Base-by-base conservation (phyloP, 2,329 filamentous ascomycete species). In the Penicillium sp. region DNA sequence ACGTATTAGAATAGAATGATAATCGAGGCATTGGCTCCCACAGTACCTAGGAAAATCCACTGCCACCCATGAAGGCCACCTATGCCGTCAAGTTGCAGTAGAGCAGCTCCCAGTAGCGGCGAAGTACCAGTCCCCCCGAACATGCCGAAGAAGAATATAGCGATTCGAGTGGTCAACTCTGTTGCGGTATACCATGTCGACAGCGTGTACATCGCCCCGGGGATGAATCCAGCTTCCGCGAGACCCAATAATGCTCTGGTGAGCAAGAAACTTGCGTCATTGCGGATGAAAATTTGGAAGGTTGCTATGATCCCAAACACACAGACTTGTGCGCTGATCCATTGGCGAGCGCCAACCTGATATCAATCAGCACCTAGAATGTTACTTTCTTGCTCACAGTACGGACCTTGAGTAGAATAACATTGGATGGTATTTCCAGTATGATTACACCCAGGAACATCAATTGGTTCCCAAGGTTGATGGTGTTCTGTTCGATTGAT, bases 391-490 rank as follows among this genome's bases (percentile, higher is more conserved):
- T 14, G 2, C 10, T 7, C 22, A 2, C 16, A 12, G 22, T 25
- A 22, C 22, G 25, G 48, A 61, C 60, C 42, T 44, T 53, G 41
- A 65, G 61, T 3, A 66, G 46, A 1, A 65, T 27, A 19, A 43
- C 27, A 10, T 43, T 43, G 25, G 19, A 43, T 16, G 41, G 41
- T 43, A 43, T 43, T 1, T 43, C 41, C 4, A 43, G 27, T 3
- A 43, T n/a, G 7, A 43, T 22, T 3, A 43, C 27, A 3, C 41
- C 41, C 31, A 43, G 18, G 2, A 43, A 43, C 30, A 43, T 43
- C 7, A 43, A 31, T 14, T 43, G 41, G n/a, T 43, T 43, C 3
- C 41, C 41, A 4, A 43, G 3, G n/a, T 43, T 43, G 19, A 43
- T 13, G 4, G 41, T 43, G 4, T 19, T 16, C 1, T 43, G 41